Conservation (phyloP, 192 early-diverging fungal genomes). For the Paraglomus brasilianum region DNA sequence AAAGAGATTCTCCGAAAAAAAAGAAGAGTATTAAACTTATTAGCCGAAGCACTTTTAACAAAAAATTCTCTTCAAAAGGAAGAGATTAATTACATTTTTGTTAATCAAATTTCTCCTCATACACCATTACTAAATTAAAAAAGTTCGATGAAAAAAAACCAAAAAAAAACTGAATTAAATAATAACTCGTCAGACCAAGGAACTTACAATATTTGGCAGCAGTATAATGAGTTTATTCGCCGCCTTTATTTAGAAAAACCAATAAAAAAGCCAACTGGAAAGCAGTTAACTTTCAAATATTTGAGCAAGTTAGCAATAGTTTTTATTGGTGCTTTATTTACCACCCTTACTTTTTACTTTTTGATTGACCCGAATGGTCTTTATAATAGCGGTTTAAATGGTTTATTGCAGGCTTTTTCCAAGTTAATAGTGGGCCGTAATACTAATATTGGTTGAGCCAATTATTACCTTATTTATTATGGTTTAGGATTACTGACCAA, state of each 20-base stretch:
- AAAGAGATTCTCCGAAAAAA: not conserved
- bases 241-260: constrained; percentile 22
- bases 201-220: constrained; percentile 8
- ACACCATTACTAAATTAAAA: constrained; percentile 5
- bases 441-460: not conserved
- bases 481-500: constrained; percentile 14
- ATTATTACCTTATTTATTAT: constrained; percentile 21
- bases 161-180: constrained; percentile 1
- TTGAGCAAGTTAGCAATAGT: constrained; percentile 11
- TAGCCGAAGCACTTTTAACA: constrained; percentile 10
- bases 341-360: constrained; percentile 22
- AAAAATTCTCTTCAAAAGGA: constrained; percentile 19
- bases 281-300: not conserved
- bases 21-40: not conserved
- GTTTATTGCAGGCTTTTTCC: constrained; percentile 1
- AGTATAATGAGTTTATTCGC: constrained; percentile 18
- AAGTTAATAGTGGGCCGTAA: constrained; percentile 4
- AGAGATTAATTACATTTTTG: constrained; percentile 16
- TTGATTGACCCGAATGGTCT: constrained; percentile 18
- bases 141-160: not conserved
- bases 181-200: not conserved
- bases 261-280: not conserved
- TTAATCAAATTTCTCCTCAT: constrained; percentile 20
- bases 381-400: constrained; percentile 19
- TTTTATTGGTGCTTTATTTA: constrained; percentile 16